A percentile compares a stretch with the other conserved stretches of the same genome.
These are phyloP conservation scores for Paxillus involutus DNA, from an alignment of 768 basidiomycete genomes.

Conservation along the genomic window DNA sequence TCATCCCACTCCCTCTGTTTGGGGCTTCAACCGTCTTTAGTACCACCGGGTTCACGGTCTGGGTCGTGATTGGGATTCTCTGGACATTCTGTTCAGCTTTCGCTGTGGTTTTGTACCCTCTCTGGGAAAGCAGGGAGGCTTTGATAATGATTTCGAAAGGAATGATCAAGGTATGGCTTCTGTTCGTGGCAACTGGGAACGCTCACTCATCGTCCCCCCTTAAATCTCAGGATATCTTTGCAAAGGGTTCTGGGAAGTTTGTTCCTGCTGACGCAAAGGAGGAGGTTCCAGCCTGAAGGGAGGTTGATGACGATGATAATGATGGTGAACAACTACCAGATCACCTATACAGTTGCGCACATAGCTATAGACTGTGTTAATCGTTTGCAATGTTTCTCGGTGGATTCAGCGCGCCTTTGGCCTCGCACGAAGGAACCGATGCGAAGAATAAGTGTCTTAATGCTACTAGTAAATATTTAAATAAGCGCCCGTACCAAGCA, in stretches of 20 bases:
- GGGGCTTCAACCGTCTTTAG: constrained; percentile 74
- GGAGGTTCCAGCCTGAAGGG: background rate
- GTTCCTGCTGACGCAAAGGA: constrained; percentile 6
- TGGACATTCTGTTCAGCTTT: constrained; percentile 82
- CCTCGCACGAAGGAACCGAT: too few relatives aligned
- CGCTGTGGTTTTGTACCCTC: constrained; percentile 79
- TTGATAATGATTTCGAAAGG: constrained; percentile 59
- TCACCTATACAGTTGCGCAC: background rate
- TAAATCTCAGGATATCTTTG: constrained; percentile 38
- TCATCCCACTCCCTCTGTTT: constrained; percentile 87
- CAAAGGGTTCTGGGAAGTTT: constrained; percentile 42
- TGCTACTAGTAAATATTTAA: too few relatives aligned
- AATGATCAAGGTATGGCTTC: constrained; percentile 53
- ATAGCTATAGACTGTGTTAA: background rate
- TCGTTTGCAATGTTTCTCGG: background rate
- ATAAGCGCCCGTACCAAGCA: too few relatives aligned
- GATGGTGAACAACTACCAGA: background rate
- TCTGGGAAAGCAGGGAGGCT: constrained; percentile 79
- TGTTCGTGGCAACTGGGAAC: background rate
- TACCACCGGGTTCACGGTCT: constrained; percentile 64
- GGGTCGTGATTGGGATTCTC: constrained; percentile 79
- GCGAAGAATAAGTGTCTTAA: too few relatives aligned
- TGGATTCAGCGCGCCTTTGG: background rate
- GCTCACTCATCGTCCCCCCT: background rate
- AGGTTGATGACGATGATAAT: background rate